These are phyloP conservation scores for Gryganskiella cystojenkinii DNA, from an alignment of 192 early-diverging fungal species.

Conservation along the genomic window DNA sequence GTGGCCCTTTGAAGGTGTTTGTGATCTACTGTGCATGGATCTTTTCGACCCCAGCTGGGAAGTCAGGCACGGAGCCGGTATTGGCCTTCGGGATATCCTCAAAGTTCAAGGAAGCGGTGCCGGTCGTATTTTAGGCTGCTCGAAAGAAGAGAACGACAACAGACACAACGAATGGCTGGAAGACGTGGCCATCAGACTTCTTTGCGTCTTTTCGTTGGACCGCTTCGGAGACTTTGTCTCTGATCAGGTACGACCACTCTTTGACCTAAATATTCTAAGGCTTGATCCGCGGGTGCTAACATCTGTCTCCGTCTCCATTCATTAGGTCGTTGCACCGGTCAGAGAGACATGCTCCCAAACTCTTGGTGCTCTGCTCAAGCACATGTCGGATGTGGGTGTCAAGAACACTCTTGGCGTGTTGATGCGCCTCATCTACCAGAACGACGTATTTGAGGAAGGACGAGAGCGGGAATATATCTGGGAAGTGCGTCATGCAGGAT, in stretches of 20 bases:
- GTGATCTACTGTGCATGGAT: constrained; percentile 67
- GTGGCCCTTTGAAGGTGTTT: constrained; percentile 69
- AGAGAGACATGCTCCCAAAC: constrained; percentile 94
- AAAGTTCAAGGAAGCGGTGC: constrained; percentile 88
- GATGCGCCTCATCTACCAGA: constrained; percentile 74
- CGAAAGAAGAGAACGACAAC: constrained; percentile 64
- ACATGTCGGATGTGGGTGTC: constrained; percentile 66
- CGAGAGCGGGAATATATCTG: constrained; percentile 68
- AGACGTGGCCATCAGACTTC: constrained; percentile 88
- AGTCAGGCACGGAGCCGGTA: constrained; percentile 93
- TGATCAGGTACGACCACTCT: constrained; percentile 69
- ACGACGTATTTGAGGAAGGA: constrained; percentile 55
- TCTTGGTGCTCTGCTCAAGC: constrained; percentile 77
- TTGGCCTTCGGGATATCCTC: constrained; percentile 91
- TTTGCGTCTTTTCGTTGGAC: constrained; percentile 95
- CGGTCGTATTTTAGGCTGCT: constrained; percentile 72
- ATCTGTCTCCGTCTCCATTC: not conserved
- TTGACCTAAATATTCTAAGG: not conserved
- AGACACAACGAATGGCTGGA: constrained; percentile 86
- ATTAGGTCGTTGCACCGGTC: constrained; percentile 89
- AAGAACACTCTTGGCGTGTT: constrained; percentile 74
- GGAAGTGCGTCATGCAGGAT: constrained; percentile 93
- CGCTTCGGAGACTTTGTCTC: constrained; percentile 97
- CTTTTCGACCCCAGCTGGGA: constrained; percentile 86
- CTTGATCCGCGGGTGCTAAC: not conserved